Percentiles rank a stretch among this genome's conserved stretches.
Conservation (phyloP, 768 basidiomycete genomes). For the Pleurotus tuoliensis region DNA sequence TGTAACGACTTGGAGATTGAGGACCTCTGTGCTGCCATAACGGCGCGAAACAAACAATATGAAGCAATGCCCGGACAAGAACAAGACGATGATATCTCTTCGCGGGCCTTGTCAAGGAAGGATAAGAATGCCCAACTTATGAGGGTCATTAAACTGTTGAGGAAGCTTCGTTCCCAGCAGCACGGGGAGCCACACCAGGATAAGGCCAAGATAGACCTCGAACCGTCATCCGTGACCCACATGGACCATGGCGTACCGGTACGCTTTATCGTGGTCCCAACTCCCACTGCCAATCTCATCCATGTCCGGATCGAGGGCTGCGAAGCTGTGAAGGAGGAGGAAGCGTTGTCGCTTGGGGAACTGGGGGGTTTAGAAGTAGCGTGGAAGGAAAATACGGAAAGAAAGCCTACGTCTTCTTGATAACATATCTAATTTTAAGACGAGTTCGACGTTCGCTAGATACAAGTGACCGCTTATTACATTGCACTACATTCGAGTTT, state of each 20-base stretch:
- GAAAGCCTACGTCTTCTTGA: background rate
- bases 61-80: background rate
- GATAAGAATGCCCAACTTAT: conserved; percentile 2
- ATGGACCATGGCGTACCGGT: conserved; percentile 26
- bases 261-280: conserved; percentile 30
- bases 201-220: conserved; percentile 1
- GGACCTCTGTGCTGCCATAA: conserved; percentile 32
- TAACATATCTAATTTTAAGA: background rate
- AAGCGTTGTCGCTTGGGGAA: conserved; percentile 33
- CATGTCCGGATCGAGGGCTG: conserved; percentile 42
- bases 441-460: background rate
- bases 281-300: conserved; percentile 29
- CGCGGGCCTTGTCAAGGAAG: too few relatives aligned
- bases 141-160: conserved; percentile 34
- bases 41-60: conserved; percentile 11
- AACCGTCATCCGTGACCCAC: conserved; percentile 7
- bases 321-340: conserved; percentile 30
- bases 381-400: conserved; percentile 17
- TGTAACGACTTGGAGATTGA: conserved; percentile 40
- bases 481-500: background rate
- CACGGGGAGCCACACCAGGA: conserved; percentile 4
- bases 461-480: background rate
- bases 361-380: conserved; percentile 34
- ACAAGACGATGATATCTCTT: too few relatives aligned
- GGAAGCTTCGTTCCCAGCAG: conserved; percentile 23